phyloP scores from a whole-genome alignment of 495 filamentous ascomycete species.

The Xeromyces bisporus region DNA sequence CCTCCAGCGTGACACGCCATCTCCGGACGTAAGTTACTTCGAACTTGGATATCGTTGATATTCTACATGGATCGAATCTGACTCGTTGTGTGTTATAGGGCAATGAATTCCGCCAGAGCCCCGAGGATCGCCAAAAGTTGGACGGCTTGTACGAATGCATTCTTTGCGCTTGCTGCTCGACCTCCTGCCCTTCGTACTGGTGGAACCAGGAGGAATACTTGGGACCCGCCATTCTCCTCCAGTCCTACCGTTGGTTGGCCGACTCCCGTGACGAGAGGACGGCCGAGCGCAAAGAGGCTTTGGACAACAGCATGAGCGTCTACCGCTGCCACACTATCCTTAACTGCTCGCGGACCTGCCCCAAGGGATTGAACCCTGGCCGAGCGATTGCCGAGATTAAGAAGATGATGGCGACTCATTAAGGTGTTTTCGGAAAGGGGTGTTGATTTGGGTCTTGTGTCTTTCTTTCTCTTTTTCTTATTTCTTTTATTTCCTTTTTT shows the following conservation, averaged over 20 bases:
- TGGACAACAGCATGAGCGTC: constrained; percentile 97
- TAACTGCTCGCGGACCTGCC: constrained; percentile 92
- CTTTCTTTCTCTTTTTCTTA: constrained; percentile 9
- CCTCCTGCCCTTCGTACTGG: constrained; percentile 97
- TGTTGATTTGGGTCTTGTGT: too few relatives aligned
- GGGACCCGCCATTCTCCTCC: constrained; percentile 84
- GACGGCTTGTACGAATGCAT: constrained; percentile 99
- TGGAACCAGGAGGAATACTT: constrained; percentile 99
- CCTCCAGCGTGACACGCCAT: constrained; percentile 68
- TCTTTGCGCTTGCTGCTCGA: constrained; percentile 97
- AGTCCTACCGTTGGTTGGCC: constrained; percentile 91
- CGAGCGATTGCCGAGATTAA: constrained; percentile 94
- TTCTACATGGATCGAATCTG: not conserved
- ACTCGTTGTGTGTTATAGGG: constrained; percentile 35
- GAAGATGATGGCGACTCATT: constrained; percentile 65
- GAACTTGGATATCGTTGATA: not conserved
- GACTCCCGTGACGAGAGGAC: constrained; percentile 84
- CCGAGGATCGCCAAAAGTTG: constrained; percentile 83
- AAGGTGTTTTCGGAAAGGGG: too few relatives aligned
- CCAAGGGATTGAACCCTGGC: constrained; percentile 94
- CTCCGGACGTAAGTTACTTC: constrained; percentile 46
- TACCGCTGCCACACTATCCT: constrained; percentile 99
- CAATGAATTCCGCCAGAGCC: constrained; percentile 75
- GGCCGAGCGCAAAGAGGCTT: constrained; percentile 66
- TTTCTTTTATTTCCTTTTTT: constrained; percentile 9